These are phyloP conservation scores for Cyathus striatus DNA, from an alignment of 768 basidiomycete species.

Conservation along the genomic window DNA sequence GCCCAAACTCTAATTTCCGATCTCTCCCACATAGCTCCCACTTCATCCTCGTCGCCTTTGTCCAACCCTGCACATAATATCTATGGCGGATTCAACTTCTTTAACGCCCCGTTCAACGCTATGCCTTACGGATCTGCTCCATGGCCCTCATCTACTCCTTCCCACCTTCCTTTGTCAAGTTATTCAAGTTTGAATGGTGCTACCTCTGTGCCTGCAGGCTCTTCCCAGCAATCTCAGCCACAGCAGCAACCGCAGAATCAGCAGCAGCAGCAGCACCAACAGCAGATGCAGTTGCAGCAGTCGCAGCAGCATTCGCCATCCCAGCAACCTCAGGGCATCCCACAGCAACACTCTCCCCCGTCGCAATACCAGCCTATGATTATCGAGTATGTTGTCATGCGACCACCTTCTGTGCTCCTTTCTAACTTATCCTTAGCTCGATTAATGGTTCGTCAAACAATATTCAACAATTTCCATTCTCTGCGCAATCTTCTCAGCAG, in stretches of 20 bases:
- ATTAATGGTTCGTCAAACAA: constrained; percentile 41
- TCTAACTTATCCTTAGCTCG: constrained; percentile 42
- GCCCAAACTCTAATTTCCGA: background rate
- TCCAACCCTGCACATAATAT: constrained; percentile 35
- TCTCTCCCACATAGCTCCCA: constrained; percentile 20
- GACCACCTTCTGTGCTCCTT: constrained; percentile 5
- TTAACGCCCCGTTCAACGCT: constrained; percentile 45
- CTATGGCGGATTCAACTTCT: constrained; percentile 35
- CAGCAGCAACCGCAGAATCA: constrained; percentile 13
- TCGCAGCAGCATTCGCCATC: constrained; percentile 17
- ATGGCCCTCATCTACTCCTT: constrained; percentile 40
- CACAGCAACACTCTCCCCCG: constrained; percentile 18
- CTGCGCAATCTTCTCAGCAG: constrained; percentile 24
- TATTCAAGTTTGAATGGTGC: constrained; percentile 80
- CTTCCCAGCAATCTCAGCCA: constrained; percentile 17
- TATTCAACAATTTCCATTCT: constrained; percentile 35
- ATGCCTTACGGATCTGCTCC: constrained; percentile 50
- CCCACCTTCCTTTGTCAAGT: constrained; percentile 56
- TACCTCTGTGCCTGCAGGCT: constrained; percentile 40
- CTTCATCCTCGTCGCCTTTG: constrained; percentile 35
- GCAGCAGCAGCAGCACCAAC: constrained; percentile 23
- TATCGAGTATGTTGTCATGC: constrained; percentile 57
- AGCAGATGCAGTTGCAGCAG: constrained; percentile 21
- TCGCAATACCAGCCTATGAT: constrained; percentile 47
- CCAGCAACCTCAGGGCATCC: constrained; percentile 20